A percentile compares a stretch with the other conserved stretches of the same genome.
phyloP scores from a whole-genome alignment of 352 stramenopile species.

The Stramenopiles sp. region DNA sequence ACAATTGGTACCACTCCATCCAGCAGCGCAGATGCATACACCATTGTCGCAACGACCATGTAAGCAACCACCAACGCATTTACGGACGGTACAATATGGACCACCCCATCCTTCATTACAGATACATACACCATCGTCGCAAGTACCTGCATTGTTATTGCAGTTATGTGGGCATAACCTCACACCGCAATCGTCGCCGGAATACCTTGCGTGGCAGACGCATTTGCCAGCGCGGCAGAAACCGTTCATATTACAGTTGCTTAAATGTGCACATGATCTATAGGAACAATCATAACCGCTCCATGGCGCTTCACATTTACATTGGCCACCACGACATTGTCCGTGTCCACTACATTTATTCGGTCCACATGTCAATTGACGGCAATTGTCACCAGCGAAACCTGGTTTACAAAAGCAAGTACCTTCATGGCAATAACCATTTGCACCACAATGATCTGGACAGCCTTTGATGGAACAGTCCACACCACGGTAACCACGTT shows the following conservation, averaged over 20 bases:
- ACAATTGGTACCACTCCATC: constrained; percentile 1
- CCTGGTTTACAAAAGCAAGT: constrained; percentile 1
- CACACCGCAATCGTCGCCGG: not conserved
- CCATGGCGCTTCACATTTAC: not conserved
- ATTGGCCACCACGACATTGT: not conserved
- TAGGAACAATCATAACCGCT: not conserved
- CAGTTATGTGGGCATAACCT: not conserved
- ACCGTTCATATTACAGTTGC: not conserved
- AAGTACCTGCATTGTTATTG: not conserved
- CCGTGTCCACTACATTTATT: not conserved
- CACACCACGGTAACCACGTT: not conserved
- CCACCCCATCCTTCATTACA: constrained; percentile 3
- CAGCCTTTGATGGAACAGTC: not conserved
- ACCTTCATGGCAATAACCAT: not conserved
- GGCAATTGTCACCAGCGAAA: constrained; percentile 2
- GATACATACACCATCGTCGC: not conserved
- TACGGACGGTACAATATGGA: not conserved
- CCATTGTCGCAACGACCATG: not conserved
- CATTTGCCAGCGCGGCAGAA: not conserved
- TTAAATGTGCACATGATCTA: not conserved
- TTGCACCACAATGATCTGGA: not conserved
- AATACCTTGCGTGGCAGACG: not conserved
- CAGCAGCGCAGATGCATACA: not conserved
- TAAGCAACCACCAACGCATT: not conserved
- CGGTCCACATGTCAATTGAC: not conserved